Percentiles rank a stretch among this genome's conserved stretches.
phyloP scores from a whole-genome alignment of 345 rosid genomes.

The Eucalyptus marginata region DNA sequence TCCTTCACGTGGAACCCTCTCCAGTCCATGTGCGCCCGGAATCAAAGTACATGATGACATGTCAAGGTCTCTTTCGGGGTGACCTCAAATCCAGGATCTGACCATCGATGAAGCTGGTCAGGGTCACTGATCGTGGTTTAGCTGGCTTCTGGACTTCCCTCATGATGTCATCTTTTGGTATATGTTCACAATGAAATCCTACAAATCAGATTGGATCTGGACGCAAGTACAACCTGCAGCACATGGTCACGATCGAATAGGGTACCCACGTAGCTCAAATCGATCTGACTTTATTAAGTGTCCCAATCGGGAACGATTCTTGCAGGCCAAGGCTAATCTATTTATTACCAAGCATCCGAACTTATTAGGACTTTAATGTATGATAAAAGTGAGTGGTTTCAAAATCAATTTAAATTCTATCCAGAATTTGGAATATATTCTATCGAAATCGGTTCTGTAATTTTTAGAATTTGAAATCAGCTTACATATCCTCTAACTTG shows the following conservation, averaged over 20 bases:
- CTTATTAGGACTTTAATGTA: no score
- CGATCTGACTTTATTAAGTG: neutral
- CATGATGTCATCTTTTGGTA: neutral
- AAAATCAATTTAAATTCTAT: neutral
- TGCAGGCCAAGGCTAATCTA: neutral
- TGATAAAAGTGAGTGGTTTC: neutral
- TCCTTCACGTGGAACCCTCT: neutral
- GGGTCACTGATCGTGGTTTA: neutral
- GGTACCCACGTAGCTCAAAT: neutral
- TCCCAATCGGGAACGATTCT: neutral
- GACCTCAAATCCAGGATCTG: neutral
- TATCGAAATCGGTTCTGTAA: fast-evolving
- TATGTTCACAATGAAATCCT: neutral
- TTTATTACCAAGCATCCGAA: neutral
- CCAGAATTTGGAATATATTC: neutral
- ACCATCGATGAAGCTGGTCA: neutral
- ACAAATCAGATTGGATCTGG: neutral
- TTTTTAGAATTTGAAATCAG: no score
- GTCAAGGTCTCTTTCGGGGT: neutral
- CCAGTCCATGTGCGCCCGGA: neutral
- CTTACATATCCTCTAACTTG: no score
- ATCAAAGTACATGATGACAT: neutral
- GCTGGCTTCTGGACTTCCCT: neutral
- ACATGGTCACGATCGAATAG: neutral
- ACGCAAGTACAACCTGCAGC: neutral